Evolutionary conservation across 352 stramenopile genomes (phyloP), one percentile per base, ranked within the genome.

Genomic region (Phytophthora lateralis): DNA sequence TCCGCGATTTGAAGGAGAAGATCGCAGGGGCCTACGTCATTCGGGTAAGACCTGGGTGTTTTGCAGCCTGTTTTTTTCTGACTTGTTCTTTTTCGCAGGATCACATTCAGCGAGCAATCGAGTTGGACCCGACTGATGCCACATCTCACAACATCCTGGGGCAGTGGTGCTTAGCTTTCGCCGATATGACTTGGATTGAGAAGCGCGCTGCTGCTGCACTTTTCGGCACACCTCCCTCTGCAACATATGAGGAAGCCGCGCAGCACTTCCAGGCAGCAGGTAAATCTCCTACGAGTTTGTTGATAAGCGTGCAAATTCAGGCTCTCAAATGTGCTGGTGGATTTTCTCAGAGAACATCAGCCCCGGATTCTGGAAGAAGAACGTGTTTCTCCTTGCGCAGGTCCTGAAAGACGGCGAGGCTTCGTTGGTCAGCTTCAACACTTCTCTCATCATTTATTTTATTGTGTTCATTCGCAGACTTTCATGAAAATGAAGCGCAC

Each of bases 301-400:
- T 45, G 18, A 5, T 3, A 52, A 14, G 11, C 47, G 21, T 15
- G 8, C 53, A 38, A 20, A 29, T n/a, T 43, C 12, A 54, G 15
- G 21, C 29, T 45, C 7, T 66, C 17, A 48, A 37, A 43, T 5
- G 14, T 67, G 9, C 6, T 54, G 20, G n/a, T 65, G 18, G 30
- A 2, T 37, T 55, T 54, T 11, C 52, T 38, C 24, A 88, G 84
- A 93, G 56, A 61, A 66, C 15, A 70, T 90, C 21, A 88, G 75
- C 21, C 84, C 84, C 4, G 78, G 78, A 1, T 87, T 81, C 43
- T 93, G 84, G 84, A 93, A 93, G 70, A 89, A 89, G 55, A 93
- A 93, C 37, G 56, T 66, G 41, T 89, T 83, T 54, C 53, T 93
- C 26, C 49, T 93, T 11, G 84, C 75, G 0, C 65, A 82, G 75